phyloP scores from a whole-genome alignment of 441 rosid species.

The Macaranga tanarius region DNA sequence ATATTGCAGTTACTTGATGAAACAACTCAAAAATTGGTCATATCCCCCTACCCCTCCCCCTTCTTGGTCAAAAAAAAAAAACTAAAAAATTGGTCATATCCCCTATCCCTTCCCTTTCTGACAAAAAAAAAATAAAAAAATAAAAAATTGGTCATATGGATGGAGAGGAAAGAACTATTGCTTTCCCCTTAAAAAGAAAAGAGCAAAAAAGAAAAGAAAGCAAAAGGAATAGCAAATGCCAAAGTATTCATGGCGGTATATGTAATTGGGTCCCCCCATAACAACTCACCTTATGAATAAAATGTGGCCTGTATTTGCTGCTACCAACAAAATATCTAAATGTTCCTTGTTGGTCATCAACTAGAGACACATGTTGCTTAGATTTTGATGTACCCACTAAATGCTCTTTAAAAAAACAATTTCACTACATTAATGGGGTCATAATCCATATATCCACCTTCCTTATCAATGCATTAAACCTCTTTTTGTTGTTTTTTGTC shows the following conservation, averaged over 20 bases:
- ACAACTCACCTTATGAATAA: constrained; percentile 28
- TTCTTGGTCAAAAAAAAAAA: no score
- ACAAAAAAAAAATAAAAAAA: no score
- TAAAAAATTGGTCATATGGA: constrained; percentile 24
- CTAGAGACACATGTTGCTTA: constrained; percentile 18
- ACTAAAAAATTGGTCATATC: no score
- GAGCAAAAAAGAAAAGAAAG: constrained; percentile 17
- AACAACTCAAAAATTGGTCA: no score
- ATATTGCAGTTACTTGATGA: neutral
- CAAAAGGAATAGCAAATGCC: constrained; percentile 23
- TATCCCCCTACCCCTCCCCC: no score
- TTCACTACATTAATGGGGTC: neutral
- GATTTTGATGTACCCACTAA: constrained; percentile 20
- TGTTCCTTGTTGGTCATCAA: constrained; percentile 22
- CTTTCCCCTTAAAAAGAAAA: constrained; percentile 26
- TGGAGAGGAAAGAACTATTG: constrained; percentile 8
- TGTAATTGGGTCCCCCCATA: constrained; percentile 32
- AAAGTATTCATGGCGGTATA: constrained; percentile 18
- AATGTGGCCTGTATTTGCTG: constrained; percentile 46
- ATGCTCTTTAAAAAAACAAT: constrained; percentile 12
- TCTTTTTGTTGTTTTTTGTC: constrained; percentile 13
- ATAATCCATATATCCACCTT: constrained; percentile 18
- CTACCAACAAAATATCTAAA: constrained; percentile 44
- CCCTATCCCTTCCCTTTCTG: no score
- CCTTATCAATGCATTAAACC: constrained; percentile 1